Evolutionary conservation across 2,329 filamentous ascomycete genomes (phyloP), one percentile per base, ranked within the genome.

Genomic region (Botryotinia narcissicola): DNA sequence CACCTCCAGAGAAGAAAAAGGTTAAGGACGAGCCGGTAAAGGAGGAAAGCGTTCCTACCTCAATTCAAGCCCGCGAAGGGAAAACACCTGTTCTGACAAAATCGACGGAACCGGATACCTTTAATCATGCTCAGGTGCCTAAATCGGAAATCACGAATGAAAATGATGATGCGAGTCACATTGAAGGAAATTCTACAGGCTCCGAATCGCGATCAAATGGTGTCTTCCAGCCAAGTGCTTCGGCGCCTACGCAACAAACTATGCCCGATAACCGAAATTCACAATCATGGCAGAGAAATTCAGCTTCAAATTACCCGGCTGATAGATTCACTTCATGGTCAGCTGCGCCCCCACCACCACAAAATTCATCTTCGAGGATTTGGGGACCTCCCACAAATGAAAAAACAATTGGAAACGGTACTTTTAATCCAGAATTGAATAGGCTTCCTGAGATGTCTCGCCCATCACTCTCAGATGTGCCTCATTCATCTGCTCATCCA

Each of bases 361-460:
- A 86, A 66, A 83, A 84, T 62, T 76, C 84, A 18, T 81, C 85
- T 37, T 81, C 80, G 20, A 85, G 87, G 66, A 91, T 94, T 29
- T 95, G 92, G 92, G 92, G 90, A 29, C 89, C 91, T 61, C 91
- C n/a, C 22, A 89, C 89, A 72, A 91, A 88, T 77, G 90, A 93
- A 76, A 87, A 90, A 71, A 90, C 89, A 18, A 89, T 95, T 32
- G 92, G 92, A 5, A 95, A 95, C 80, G 92, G 92, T 61, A 93
- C 92, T 0, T 95, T 95, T 78, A 89, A 88, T 73, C 86, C 88
- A 20, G 88, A 90, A 76, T 85, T 91, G 70, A 86, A 85, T 81
- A 60, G 82, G 82, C 29, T 81, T 12, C 79, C 80, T 42, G 79
- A 80, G 51, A 78, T 80, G 72, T 77, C 79, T 57, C 74, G 74